Conservation (phyloP, 805 yeast genomes). For the Yamadazyma endophytica region DNA sequence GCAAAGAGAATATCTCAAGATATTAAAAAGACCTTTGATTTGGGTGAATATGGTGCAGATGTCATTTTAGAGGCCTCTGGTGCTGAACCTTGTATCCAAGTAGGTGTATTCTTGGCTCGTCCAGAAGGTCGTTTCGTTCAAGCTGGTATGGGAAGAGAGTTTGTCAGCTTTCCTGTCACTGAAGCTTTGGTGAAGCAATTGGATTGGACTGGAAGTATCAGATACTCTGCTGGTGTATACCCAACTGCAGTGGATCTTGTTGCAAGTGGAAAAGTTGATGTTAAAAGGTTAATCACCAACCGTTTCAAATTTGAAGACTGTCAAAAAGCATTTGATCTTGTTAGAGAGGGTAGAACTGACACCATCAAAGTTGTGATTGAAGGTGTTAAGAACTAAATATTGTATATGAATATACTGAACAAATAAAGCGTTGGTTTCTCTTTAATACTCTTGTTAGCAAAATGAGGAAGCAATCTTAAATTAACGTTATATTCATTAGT, state of each 20-base stretch:
- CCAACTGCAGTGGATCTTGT: conserved; percentile 18
- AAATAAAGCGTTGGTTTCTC: no score
- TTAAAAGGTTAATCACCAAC: conserved; percentile 16
- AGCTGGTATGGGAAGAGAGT: conserved; percentile 18
- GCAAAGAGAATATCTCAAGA: conserved; percentile 8
- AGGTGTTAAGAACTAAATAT: conserved; percentile 7
- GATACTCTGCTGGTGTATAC: conserved; percentile 15
- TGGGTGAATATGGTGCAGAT: conserved; percentile 15
- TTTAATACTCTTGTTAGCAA: no score
- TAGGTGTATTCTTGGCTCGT: conserved; percentile 12
- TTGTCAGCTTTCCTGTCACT: conserved; percentile 18
- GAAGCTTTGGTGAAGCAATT: conserved; percentile 18
- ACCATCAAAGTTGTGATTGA: conserved; percentile 15
- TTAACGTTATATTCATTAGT: no score
- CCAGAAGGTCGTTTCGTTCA: conserved; percentile 15
- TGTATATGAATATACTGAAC: no score
- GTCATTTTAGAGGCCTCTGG: conserved; percentile 23
- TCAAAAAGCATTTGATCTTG: conserved; percentile 16
- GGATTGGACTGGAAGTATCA: conserved; percentile 14
- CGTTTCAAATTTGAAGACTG: conserved; percentile 18
- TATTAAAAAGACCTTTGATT: conserved; percentile 21
- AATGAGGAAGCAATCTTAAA: conserved; percentile 2
- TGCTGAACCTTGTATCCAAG: conserved; percentile 36
- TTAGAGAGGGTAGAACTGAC: conserved; percentile 12
- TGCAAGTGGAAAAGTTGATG: conserved; percentile 12